Conservation (phyloP, 164 flowering plant species). For the Vitis labrusca region DNA sequence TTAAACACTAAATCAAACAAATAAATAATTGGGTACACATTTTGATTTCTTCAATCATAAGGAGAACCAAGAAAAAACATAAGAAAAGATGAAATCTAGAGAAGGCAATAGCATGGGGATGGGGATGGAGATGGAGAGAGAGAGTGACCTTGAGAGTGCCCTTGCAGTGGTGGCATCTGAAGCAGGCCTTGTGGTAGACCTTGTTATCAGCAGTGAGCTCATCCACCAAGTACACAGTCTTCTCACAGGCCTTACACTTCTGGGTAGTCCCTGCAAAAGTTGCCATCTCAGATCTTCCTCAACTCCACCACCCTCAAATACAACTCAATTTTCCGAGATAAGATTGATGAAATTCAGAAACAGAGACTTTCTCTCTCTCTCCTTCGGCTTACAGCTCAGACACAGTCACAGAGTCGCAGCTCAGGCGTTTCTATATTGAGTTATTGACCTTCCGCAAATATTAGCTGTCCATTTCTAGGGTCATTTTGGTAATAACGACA, state of each 20-base stretch:
- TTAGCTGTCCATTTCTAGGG: background rate
- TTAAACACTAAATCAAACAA: background rate
- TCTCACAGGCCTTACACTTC: conserved; percentile 83
- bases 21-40: background rate
- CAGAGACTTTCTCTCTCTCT: too few relatives aligned
- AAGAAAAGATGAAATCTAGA: too few relatives aligned
- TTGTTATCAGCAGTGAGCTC: conserved; percentile 73
- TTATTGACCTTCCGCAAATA: too few relatives aligned
- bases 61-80: too few relatives aligned
- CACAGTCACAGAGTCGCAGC: too few relatives aligned
- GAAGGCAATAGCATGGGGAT: background rate
- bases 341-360: background rate
- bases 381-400: too few relatives aligned
- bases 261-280: conserved; percentile 75
- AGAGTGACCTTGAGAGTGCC: conserved; percentile 68
- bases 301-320: background rate
- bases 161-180: conserved; percentile 91
- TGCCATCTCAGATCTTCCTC: conserved; percentile 38
- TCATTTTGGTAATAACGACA: background rate
- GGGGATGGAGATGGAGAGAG: background rate
- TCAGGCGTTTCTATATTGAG: too few relatives aligned
- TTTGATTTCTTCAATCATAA: too few relatives aligned
- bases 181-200: conserved; percentile 83
- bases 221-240: conserved; percentile 87
- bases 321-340: background rate